phyloP scores from a whole-genome alignment of 225 moss, liverwort and hornwort species.

The Pseudoscleropodium purum region DNA sequence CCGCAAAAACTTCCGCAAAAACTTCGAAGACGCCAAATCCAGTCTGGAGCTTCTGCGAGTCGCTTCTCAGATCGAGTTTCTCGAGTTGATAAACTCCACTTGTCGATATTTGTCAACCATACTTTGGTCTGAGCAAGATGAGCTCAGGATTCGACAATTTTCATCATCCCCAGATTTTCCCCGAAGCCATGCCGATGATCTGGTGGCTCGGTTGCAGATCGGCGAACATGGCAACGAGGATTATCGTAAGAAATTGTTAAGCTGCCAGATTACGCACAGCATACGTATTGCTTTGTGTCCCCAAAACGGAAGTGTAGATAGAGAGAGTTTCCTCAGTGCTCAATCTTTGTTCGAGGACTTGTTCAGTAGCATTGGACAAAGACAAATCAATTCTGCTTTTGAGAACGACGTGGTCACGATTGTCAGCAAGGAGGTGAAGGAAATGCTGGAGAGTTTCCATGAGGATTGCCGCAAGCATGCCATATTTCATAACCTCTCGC shows the following conservation, averaged over 20 bases:
- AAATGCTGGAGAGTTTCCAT: not conserved
- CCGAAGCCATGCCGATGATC: not conserved
- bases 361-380: not conserved
- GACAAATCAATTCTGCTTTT: not conserved
- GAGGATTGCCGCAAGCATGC: not conserved
- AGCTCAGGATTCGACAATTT: not conserved
- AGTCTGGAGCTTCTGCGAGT: not conserved
- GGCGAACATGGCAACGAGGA: not conserved
- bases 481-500: too few relatives aligned
- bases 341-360: not conserved
- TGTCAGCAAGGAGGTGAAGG: not conserved
- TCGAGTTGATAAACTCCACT: not conserved
- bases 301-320: not conserved
- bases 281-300: not conserved
- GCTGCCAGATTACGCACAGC: not conserved
- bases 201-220: not conserved
- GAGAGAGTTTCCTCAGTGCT: not conserved
- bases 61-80: not conserved
- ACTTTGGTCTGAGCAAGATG: not conserved
- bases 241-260: not conserved
- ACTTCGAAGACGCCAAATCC: not conserved
- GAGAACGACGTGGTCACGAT: not conserved
- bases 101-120: not conserved
- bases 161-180: not conserved
- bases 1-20: not conserved